phyloP scores from a whole-genome alignment of 2,329 filamentous ascomycete genomes.

The Penicillium sp. region DNA sequence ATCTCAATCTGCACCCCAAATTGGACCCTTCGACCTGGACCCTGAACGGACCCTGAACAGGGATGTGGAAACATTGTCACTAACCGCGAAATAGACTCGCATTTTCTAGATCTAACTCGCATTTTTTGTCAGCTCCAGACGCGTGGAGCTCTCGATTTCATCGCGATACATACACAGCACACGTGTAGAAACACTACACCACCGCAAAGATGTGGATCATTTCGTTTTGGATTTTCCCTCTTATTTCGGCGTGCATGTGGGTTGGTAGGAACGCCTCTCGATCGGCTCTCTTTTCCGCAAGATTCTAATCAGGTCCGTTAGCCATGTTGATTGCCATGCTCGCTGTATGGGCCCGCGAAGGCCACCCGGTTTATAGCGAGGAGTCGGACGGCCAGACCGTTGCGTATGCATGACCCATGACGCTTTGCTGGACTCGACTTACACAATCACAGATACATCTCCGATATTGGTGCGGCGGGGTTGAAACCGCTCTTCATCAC shows the following conservation, averaged over 20 bases:
- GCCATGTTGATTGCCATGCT: constrained; percentile 59
- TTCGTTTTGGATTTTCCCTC: constrained; percentile 52
- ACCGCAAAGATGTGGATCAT: constrained; percentile 39
- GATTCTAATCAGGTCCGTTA: constrained; percentile 23
- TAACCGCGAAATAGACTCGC: not conserved
- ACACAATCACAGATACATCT: constrained; percentile 37
- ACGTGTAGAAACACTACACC: not conserved
- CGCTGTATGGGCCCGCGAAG: constrained; percentile 51
- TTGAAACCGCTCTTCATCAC: constrained; percentile 61
- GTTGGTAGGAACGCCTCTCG: constrained; percentile 36
- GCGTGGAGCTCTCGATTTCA: not conserved
- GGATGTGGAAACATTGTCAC: not conserved
- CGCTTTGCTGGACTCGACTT: not conserved
- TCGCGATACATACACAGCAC: not conserved
- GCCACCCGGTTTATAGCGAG: constrained; percentile 49
- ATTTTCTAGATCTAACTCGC: not conserved
- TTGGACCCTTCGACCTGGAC: too few species aligned
- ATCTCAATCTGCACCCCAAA: not conserved
- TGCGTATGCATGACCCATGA: constrained; percentile 38
- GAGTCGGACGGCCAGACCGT: constrained; percentile 52
- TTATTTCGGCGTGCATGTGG: constrained; percentile 56
- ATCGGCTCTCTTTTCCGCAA: not conserved
- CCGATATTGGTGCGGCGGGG: constrained; percentile 54
- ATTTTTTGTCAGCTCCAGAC: not conserved
- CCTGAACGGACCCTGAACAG: not conserved